A percentile compares a stretch with the other conserved stretches of the same genome.
Conservation (phyloP, 345 rosid species). For the Geranium brycei region DNA sequence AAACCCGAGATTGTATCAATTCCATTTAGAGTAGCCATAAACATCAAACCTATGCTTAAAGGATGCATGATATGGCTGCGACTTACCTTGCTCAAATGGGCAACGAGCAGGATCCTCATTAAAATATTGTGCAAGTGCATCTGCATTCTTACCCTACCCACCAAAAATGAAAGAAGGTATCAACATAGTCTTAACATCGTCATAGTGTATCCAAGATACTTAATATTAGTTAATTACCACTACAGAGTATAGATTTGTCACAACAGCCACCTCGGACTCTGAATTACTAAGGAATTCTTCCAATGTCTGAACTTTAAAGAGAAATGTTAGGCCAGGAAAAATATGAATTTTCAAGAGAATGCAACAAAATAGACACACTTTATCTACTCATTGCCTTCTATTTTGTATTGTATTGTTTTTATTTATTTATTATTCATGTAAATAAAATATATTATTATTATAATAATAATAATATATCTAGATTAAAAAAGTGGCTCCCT, state of each 20-base stretch:
- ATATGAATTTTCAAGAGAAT: not conserved
- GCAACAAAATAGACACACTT: not conserved
- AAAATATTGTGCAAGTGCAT: slow-evolving; percentile 87
- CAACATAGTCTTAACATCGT: not conserved
- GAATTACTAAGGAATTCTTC: slow-evolving; percentile 62
- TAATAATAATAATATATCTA: too few relatives aligned
- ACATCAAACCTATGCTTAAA: too few relatives aligned
- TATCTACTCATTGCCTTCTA: too few relatives aligned
- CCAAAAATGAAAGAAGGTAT: slow-evolving; percentile 7
- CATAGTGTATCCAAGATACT: not conserved
- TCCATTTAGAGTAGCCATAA: too few relatives aligned
- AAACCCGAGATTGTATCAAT: too few relatives aligned
- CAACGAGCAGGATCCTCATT: slow-evolving; percentile 94
- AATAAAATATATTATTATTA: too few relatives aligned
- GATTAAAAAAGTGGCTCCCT: too few relatives aligned
- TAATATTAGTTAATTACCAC: slow-evolving; percentile 42
- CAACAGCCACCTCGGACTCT: slow-evolving; percentile 65
- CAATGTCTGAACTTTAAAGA: slow-evolving; percentile 39
- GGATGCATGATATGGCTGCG: not conserved
- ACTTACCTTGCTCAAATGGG: slow-evolving; percentile 95
- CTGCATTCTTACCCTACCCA: slow-evolving; percentile 93
- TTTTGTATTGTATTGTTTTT: too few relatives aligned
- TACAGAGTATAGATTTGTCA: slow-evolving; percentile 61
- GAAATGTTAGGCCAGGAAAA: slow-evolving; percentile 9
- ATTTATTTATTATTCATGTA: too few relatives aligned